These are phyloP conservation scores for Xylaria acuta DNA, from an alignment of 495 filamentous ascomycete species.

Conservation along the genomic window DNA sequence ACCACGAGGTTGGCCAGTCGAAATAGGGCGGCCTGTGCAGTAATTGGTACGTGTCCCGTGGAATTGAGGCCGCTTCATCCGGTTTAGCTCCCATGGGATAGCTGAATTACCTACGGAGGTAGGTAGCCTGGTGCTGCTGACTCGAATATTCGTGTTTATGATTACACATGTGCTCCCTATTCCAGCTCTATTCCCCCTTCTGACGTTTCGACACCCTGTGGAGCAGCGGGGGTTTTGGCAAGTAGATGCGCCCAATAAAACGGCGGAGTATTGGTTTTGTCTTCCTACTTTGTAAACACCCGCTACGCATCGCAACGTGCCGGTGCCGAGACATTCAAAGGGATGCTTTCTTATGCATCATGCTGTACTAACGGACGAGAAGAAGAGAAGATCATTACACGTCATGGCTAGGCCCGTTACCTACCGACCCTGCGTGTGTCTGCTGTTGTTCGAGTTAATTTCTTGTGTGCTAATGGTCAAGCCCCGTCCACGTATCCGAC, in stretches of 20 bases:
- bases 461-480: background rate
- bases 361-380: background rate
- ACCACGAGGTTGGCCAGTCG: background rate
- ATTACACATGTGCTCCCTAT: background rate
- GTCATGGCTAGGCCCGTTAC: background rate
- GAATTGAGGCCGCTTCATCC: background rate
- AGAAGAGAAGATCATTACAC: background rate
- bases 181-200: background rate
- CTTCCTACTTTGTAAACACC: background rate
- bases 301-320: background rate
- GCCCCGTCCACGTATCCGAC: background rate
- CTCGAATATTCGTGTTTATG: background rate
- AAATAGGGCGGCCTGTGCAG: background rate
- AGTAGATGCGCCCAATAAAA: conserved; percentile 9
- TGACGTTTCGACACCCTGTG: background rate
- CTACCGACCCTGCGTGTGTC: background rate
- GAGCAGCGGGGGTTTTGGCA: background rate
- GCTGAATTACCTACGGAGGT: no score
- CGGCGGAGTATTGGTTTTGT: background rate
- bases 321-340: background rate
- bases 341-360: background rate
- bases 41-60: background rate
- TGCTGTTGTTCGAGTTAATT: background rate
- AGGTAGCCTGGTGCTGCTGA: no score
- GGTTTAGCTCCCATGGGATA: background rate